These are phyloP conservation scores for Microdochium paspali DNA, from an alignment of 2,329 filamentous ascomycete species.

Conservation along the genomic window DNA sequence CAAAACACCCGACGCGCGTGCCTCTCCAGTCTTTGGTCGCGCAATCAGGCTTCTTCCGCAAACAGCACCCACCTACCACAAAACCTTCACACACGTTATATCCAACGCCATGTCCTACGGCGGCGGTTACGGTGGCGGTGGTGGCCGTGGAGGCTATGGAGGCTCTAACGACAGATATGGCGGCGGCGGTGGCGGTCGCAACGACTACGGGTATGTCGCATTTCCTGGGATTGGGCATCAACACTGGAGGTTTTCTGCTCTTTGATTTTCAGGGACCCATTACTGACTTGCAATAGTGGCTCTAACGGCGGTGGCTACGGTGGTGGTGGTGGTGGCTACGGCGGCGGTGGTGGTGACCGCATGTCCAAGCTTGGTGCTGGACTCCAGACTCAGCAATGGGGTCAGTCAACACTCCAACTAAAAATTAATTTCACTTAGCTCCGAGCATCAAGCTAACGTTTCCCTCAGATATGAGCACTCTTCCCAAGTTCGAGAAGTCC, in stretches of 20 bases:
- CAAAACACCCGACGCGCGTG: background rate
- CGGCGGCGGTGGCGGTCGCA: conserved; percentile 12
- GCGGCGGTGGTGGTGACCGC: conserved; percentile 73
- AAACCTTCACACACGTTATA: conserved; percentile 9
- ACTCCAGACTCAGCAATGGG: conserved; percentile 83
- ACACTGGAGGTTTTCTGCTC: no score
- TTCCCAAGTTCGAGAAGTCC: conserved; percentile 98
- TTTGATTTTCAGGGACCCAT: no score
- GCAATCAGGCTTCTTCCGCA: background rate
- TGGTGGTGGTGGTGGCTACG: conserved; percentile 25
- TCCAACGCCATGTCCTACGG: conserved; percentile 57
- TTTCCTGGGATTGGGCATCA: conserved; percentile 28
- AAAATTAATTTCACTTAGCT: conserved; percentile 1
- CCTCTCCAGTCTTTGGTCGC: background rate
- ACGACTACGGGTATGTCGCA: background rate
- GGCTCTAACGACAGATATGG: conserved; percentile 8
- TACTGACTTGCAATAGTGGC: conserved; percentile 34
- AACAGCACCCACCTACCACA: background rate
- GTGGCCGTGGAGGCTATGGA: conserved; percentile 22
- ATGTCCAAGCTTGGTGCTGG: conserved; percentile 87
- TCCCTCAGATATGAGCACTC: conserved; percentile 54
- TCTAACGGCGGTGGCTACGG: conserved; percentile 32
- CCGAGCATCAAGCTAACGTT: conserved; percentile 7
- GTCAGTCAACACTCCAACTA: conserved; percentile 54
- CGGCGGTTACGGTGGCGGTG: conserved; percentile 25